Conservation (phyloP, 2,329 filamentous ascomycete genomes). For the Elsinoe perseae region DNA sequence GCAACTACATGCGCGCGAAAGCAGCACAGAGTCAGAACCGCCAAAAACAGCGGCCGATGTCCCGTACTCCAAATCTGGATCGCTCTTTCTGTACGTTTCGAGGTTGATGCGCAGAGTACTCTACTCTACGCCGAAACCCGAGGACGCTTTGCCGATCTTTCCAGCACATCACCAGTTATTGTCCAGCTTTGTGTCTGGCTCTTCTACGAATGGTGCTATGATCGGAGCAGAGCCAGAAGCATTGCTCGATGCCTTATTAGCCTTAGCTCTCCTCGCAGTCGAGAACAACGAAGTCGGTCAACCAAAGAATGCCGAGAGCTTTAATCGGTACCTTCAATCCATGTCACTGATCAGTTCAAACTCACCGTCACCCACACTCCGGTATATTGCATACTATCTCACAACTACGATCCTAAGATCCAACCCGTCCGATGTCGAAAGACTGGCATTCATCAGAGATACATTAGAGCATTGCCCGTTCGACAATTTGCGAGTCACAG, state of each 20-base stretch:
- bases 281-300: conserved; percentile 39
- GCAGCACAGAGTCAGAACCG: conserved; percentile 46
- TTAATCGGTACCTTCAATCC: conserved; percentile 46
- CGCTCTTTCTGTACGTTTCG: conserved; percentile 48
- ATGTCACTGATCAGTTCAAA: conserved; percentile 43
- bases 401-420: conserved; percentile 44
- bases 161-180: conserved; percentile 46
- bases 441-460: conserved; percentile 48
- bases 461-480: conserved; percentile 49
- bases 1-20: neutral
- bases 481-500: conserved; percentile 49
- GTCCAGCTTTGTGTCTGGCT: conserved; percentile 44
- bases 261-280: conserved; percentile 45
- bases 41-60: conserved; percentile 47
- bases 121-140: conserved; percentile 33
- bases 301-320: conserved; percentile 44
- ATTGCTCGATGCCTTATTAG: conserved; percentile 47
- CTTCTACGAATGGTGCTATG: conserved; percentile 30
- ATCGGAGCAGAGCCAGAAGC: conserved; percentile 43
- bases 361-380: conserved; percentile 39
- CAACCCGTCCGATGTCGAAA: conserved; percentile 45
- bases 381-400: conserved; percentile 44
- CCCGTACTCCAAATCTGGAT: conserved; percentile 48
- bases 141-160: conserved; percentile 40
- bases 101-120: conserved; percentile 43